A percentile compares a stretch with the other conserved stretches of the same genome.
Evolutionary conservation across 1,284 basidiomycete genomes (phyloP).

Genomic region (Naganishia albida): DNA sequence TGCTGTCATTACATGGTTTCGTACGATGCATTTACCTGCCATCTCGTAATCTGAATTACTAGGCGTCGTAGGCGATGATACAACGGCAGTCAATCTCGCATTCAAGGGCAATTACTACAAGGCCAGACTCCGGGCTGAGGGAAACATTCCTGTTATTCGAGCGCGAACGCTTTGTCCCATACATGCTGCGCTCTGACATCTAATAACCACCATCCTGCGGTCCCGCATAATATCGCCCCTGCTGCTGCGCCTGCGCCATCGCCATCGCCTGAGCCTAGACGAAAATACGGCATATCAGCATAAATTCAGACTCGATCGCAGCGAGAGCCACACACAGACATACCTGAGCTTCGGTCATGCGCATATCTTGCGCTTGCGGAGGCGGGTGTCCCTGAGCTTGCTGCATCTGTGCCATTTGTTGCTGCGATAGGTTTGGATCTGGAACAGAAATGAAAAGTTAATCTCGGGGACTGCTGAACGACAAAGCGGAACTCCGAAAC

Average conservation of each 20-base stretch:
- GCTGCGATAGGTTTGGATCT: slow-evolving; percentile 21
- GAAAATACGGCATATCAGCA: not conserved
- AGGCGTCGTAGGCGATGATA: too few relatives aligned
- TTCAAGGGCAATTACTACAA: not conserved
- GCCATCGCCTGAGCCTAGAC: slow-evolving; percentile 8
- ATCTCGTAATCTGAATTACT: too few relatives aligned
- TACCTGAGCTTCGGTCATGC: slow-evolving; percentile 27
- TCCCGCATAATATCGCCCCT: slow-evolving; percentile 16
- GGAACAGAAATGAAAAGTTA: not conserved
- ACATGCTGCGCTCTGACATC: not conserved
- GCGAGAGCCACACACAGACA: not conserved
- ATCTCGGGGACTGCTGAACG: not conserved
- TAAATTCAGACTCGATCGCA: not conserved
- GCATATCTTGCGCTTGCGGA: slow-evolving; percentile 19
- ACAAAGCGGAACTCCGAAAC: too few relatives aligned
- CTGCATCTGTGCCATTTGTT: slow-evolving; percentile 27
- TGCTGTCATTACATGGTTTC: too few relatives aligned
- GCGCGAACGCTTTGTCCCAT: not conserved
- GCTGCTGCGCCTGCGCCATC: slow-evolving; percentile 30
- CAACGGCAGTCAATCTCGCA: too few relatives aligned
- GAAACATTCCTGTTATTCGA: not conserved
- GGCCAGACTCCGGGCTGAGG: not conserved
- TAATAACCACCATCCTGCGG: slow-evolving; percentile 13
- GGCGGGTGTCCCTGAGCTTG: slow-evolving; percentile 16
- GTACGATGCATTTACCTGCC: too few relatives aligned